These are phyloP conservation scores for Malus hybrid DNA, from an alignment of 331 rosid genomes.

Conservation along the genomic window DNA sequence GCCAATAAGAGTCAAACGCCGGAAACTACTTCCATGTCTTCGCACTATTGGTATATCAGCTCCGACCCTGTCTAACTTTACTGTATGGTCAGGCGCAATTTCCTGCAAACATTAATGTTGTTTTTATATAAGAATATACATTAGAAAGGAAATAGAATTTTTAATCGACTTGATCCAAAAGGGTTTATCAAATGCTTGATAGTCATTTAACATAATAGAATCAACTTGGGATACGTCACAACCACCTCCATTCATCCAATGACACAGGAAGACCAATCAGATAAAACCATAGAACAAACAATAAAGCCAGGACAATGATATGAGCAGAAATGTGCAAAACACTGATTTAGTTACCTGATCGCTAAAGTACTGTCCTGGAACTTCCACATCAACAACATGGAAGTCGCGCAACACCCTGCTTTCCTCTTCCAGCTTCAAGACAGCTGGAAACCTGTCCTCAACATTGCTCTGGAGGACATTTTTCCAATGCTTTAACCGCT, in stretches of 20 bases:
- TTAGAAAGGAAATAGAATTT: slow-evolving; percentile 1
- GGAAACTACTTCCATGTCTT: slow-evolving; percentile 97
- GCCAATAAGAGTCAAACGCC: slow-evolving; percentile 95
- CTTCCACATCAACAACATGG: slow-evolving; percentile 98
- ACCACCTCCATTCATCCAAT: neutral
- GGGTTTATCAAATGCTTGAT: neutral
- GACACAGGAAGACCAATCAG: neutral
- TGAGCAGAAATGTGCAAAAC: neutral
- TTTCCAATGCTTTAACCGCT: slow-evolving; percentile 93
- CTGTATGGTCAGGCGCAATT: slow-evolving; percentile 94
- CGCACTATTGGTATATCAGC: slow-evolving; percentile 98
- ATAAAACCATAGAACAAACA: neutral
- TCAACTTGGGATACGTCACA: neutral
- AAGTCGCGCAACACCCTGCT: slow-evolving; percentile 95
- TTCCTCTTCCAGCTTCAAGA: slow-evolving; percentile 93
- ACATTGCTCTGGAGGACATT: slow-evolving; percentile 96
- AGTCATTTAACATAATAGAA: neutral
- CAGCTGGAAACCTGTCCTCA: slow-evolving; percentile 98
- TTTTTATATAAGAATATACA: slow-evolving; percentile 10
- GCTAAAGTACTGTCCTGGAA: slow-evolving; percentile 75
- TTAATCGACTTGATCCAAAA: neutral
- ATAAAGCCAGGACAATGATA: neutral
- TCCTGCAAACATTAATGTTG: slow-evolving; percentile 41
- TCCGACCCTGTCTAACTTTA: slow-evolving; percentile 92
- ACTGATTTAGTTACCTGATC: slow-evolving; percentile 61